Conservation (phyloP, 495 filamentous ascomycete species). For the Trichoderma erinaceum region DNA sequence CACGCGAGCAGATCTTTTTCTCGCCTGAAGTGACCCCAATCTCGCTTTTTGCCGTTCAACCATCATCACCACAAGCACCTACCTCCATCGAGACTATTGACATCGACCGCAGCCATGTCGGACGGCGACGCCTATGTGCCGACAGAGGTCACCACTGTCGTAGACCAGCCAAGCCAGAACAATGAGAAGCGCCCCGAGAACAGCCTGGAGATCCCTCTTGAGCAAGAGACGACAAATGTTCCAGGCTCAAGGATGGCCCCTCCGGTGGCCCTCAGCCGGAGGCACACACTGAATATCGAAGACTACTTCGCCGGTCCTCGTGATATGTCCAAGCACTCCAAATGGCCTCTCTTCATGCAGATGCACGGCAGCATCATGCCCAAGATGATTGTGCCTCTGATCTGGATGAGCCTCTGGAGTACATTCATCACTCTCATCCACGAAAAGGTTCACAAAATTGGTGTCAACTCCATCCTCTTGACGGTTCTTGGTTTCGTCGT, state of each 20-base stretch:
- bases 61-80: background rate
- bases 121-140: slow-evolving; percentile 4
- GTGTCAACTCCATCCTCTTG: slow-evolving; percentile 63
- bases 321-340: slow-evolving; percentile 69
- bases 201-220: slow-evolving; percentile 1
- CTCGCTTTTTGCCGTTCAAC: background rate
- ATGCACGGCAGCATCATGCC: slow-evolving; percentile 77
- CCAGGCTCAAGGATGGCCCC: background rate
- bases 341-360: slow-evolving; percentile 73
- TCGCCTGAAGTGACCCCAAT: background rate
- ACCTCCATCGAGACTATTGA: background rate
- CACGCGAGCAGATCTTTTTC: background rate
- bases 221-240: background rate
- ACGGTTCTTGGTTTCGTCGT: slow-evolving; percentile 89
- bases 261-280: slow-evolving; percentile 35
- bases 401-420: slow-evolving; percentile 63
- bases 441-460: slow-evolving; percentile 45
- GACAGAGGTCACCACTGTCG: background rate
- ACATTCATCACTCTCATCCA: slow-evolving; percentile 61
- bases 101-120: slow-evolving; percentile 9
- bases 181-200: background rate
- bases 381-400: slow-evolving; percentile 69
- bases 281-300: slow-evolving; percentile 43
- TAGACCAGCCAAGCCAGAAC: background rate
- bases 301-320: slow-evolving; percentile 59